phyloP scores from a whole-genome alignment of 371 early-diverging fungal species.

The Apophysomyces variabilis region DNA sequence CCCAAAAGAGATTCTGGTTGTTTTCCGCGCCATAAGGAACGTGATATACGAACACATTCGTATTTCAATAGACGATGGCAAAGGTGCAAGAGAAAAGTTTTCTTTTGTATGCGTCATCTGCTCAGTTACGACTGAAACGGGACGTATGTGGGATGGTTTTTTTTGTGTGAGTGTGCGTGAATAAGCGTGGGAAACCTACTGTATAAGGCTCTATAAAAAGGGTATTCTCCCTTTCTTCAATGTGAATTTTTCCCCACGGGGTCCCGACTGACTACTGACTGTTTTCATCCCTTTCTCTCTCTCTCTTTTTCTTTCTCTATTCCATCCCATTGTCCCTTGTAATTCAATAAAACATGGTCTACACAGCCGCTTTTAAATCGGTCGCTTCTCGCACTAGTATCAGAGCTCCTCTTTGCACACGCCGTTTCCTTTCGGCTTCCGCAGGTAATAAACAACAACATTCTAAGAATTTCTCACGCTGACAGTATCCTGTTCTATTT shows the following conservation, averaged over 20 bases:
- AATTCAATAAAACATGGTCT: not conserved
- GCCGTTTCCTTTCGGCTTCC: slow-evolving; percentile 5
- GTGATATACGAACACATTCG: not conserved
- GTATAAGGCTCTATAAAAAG: not conserved
- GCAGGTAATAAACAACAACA: not conserved
- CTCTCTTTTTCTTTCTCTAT: slow-evolving; percentile 8
- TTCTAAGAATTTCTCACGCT: not conserved
- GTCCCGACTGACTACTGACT: not conserved
- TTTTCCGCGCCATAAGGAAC: not conserved
- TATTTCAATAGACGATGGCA: not conserved
- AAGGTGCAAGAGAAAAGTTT: too few relatives aligned
- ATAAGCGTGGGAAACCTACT: slow-evolving; percentile 8
- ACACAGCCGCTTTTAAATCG: not conserved
- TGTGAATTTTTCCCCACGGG: slow-evolving; percentile 1
- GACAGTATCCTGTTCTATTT: not conserved
- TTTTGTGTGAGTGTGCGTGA: slow-evolving; percentile 9
- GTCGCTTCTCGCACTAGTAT: not conserved
- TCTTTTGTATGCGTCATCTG: too few relatives aligned
- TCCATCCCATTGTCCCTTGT: not conserved
- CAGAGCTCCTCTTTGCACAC: not conserved
- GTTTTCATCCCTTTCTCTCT: too few relatives aligned
- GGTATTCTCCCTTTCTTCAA: not conserved
- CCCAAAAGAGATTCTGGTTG: too few relatives aligned
- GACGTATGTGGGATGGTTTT: not conserved
- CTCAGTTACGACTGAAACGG: too few relatives aligned